phyloP scores from a whole-genome alignment of 2,329 filamentous ascomycete genomes.

The Aureobasidium musti region DNA sequence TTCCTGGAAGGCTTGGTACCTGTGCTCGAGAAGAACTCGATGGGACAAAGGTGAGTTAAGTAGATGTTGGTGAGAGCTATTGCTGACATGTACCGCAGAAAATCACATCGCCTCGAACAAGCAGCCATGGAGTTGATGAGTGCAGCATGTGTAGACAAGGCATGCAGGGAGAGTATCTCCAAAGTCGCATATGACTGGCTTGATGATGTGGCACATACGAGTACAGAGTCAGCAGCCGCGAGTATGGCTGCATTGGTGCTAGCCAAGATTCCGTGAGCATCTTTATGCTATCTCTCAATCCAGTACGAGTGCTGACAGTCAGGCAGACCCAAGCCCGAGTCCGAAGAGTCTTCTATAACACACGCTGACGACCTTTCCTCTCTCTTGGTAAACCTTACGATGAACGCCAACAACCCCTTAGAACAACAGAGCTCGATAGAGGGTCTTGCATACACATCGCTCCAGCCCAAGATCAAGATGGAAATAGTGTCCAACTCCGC shows the following conservation, averaged over 20 bases:
- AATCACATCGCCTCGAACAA: slow-evolving; percentile 81
- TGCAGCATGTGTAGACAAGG: slow-evolving; percentile 81
- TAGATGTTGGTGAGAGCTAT: background rate
- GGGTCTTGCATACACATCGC: slow-evolving; percentile 86
- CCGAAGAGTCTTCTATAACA: slow-evolving; percentile 33
- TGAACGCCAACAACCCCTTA: slow-evolving; percentile 53
- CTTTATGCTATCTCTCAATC: too few relatives aligned
- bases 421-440: slow-evolving; percentile 73
- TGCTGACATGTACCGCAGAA: slow-evolving; percentile 57
- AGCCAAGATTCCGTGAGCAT: slow-evolving; percentile 49
- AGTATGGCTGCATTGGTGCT: slow-evolving; percentile 57
- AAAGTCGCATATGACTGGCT: slow-evolving; percentile 88
- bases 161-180: slow-evolving; percentile 78
- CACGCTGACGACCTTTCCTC: slow-evolving; percentile 53
- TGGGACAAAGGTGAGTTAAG: slow-evolving; percentile 39
- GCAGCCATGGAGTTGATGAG: slow-evolving; percentile 87
- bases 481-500: slow-evolving; percentile 67
- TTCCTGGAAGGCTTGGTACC: slow-evolving; percentile 77
- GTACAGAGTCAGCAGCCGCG: slow-evolving; percentile 60
- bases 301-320: background rate
- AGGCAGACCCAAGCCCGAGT: slow-evolving; percentile 14
- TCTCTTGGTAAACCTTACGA: slow-evolving; percentile 64
- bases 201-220: slow-evolving; percentile 76
- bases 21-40: slow-evolving; percentile 66
- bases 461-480: slow-evolving; percentile 84